Evolutionary conservation across 257 asterid species (phyloP).

Genomic region (Ilex asprella): DNA sequence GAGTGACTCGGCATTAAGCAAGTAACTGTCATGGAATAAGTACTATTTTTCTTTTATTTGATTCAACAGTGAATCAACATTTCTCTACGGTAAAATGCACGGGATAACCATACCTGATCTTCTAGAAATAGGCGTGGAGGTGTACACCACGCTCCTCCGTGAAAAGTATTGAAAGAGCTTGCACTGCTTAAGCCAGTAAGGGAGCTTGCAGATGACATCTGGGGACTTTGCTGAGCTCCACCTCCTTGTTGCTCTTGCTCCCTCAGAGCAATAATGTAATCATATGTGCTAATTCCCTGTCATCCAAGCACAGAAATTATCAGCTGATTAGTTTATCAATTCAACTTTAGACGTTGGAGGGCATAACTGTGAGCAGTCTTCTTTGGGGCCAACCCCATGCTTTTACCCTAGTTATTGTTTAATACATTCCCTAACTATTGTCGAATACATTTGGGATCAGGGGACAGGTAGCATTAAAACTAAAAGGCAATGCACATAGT

Average conservation of each 20-base stretch:
- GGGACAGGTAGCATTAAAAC: too few species aligned
- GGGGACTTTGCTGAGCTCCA: slow-evolving; percentile 88
- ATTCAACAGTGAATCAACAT: too few species aligned
- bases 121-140: slow-evolving; percentile 95
- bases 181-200: slow-evolving; percentile 85
- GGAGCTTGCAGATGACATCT: slow-evolving; percentile 88
- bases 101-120: slow-evolving; percentile 60
- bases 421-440: too few species aligned
- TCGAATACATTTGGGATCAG: too few species aligned
- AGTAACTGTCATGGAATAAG: too few species aligned
- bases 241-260: slow-evolving; percentile 84
- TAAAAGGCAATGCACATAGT: too few species aligned
- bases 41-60: too few species aligned
- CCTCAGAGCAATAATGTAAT: slow-evolving; percentile 86
- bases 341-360: too few species aligned
- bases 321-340: not conserved
- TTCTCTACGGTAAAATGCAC: not conserved
- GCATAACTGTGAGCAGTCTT: too few species aligned
- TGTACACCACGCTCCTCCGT: slow-evolving; percentile 95
- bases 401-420: too few species aligned
- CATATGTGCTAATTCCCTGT: slow-evolving; percentile 96
- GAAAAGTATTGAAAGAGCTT: slow-evolving; percentile 82
- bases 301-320: slow-evolving; percentile 12
- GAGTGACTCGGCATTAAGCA: too few species aligned
- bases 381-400: too few species aligned